Percentiles rank a stretch among this genome's conserved stretches.
phyloP scores from a whole-genome alignment of 441 rosid genomes.

The Daphne laureola region DNA sequence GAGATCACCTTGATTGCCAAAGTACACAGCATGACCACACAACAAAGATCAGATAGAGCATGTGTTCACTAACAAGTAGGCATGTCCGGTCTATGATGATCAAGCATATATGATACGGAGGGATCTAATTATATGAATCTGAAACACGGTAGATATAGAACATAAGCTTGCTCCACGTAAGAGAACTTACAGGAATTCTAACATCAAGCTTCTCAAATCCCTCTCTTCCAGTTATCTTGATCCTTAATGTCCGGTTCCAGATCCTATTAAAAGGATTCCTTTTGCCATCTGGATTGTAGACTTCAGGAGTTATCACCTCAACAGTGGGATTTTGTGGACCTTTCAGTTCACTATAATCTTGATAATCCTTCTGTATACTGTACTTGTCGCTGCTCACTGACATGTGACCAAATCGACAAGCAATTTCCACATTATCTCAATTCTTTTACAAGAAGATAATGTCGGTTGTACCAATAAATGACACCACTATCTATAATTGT shows the following conservation, averaged over 20 bases:
- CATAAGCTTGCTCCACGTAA: background rate
- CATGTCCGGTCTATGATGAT: no score
- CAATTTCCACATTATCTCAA: background rate
- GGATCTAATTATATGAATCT: background rate
- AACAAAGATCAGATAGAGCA: background rate
- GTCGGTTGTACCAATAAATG: background rate
- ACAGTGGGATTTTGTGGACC: slow-evolving; percentile 50
- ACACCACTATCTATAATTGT: no score
- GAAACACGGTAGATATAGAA: no score
- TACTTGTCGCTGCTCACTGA: slow-evolving; percentile 43
- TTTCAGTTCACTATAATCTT: slow-evolving; percentile 45
- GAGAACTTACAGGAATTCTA: slow-evolving; percentile 72
- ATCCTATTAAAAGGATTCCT: slow-evolving; percentile 62
- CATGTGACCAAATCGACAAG: slow-evolving; percentile 20
- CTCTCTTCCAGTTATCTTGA: slow-evolving; percentile 76
- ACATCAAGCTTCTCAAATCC: slow-evolving; percentile 84
- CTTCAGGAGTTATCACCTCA: slow-evolving; percentile 82
- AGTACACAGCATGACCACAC: background rate
- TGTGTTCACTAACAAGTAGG: no score
- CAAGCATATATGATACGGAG: no score
- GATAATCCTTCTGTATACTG: slow-evolving; percentile 36
- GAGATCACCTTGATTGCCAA: background rate
- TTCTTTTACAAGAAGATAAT: background rate
- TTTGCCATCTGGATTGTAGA: slow-evolving; percentile 51
- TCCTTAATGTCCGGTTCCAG: slow-evolving; percentile 80